Base-by-base conservation (phyloP, 1,284 basidiomycete species). In the Hymenochaete sp. region DNA sequence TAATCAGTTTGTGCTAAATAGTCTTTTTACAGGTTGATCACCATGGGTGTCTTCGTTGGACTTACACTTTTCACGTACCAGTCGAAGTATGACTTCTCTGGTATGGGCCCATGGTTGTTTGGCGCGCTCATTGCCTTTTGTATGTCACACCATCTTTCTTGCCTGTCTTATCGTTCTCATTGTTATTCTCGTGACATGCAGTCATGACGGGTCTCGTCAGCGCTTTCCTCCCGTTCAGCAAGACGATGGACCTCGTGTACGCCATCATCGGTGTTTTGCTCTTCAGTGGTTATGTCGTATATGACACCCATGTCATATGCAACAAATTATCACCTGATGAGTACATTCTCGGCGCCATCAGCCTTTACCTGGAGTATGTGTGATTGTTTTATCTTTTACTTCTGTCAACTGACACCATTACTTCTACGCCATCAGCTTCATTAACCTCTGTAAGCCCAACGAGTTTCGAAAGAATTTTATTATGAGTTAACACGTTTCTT, bases 71-170 rank as follows among this genome's bases (percentile, higher is more conserved):
- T 91, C 66, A 93, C 90, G 1, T 67, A 86, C 55, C 86, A 89
- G 59, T 84, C 82, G 44, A 88, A 88, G 79, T 91, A 88, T 64
- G 88, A 93, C 63, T 92, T 95, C 63, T 79, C 77, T 28, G 82
- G 83, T 41, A 74, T 93, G 68, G 88, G 79, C 0, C 81, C 88
- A 1, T 93, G 81, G 77, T 67, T 93, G 16, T 92, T 90, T 54
- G 85, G 75, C 14, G 80, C 72, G 37, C 70, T 91, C 43, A 62
- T 90, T 38, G 82, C 82, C 9, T 66, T 91, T 44, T 50, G 83
- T 85, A 63, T 26, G 77, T 61, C 13, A 39, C 47, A 38, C 22
- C 21, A 29, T 31, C 26, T 24, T 29, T 24, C 19, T n/a, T 3
- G 13, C 7, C 14, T 44, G 11, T 18, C 25, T 38, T 25, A 14